Conservation (phyloP, 2,329 filamentous ascomycete genomes). For the Dendryphion nanum region DNA sequence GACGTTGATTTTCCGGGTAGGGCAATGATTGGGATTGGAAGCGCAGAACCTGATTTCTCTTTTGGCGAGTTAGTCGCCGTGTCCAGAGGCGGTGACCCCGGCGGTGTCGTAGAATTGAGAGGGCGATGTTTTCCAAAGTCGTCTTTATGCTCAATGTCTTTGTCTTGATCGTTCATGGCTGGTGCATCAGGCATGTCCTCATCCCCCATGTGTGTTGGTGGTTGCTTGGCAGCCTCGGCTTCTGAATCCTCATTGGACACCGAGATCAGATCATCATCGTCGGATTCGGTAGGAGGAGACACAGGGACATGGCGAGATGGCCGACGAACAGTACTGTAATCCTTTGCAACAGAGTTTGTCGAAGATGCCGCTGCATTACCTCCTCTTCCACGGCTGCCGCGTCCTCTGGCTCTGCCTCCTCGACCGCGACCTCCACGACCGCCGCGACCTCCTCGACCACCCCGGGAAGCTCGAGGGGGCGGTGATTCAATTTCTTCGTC, state of each 20-base stretch:
- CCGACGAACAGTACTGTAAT: too few species aligned
- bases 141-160: too few species aligned
- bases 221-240: slow-evolving; percentile 27
- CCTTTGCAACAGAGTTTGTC: slow-evolving; percentile 27
- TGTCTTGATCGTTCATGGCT: slow-evolving; percentile 1
- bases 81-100: slow-evolving; percentile 18
- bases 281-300: slow-evolving; percentile 34
- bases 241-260: slow-evolving; percentile 35
- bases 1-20: slow-evolving; percentile 19
- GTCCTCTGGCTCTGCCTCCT: slow-evolving; percentile 19
- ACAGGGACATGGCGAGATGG: slow-evolving; percentile 30
- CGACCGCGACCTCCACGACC: slow-evolving; percentile 26
- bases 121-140: too few species aligned
- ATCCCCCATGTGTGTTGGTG: slow-evolving; percentile 19
- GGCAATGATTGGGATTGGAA: slow-evolving; percentile 23
- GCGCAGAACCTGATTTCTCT: too few species aligned
- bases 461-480: slow-evolving; percentile 2
- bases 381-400: slow-evolving; percentile 3
- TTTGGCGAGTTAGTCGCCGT: too few species aligned
- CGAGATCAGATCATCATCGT: slow-evolving; percentile 33
- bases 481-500: slow-evolving; percentile 10
- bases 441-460: slow-evolving; percentile 25
- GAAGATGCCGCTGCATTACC: slow-evolving; percentile 20
- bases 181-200: slow-evolving; percentile 3
- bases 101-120: slow-evolving; percentile 12